Percentiles rank a stretch among this genome's conserved stretches.
These are phyloP conservation scores for Aspergillus sclerotioniger DNA, from an alignment of 495 filamentous ascomycete genomes.

Conservation along the genomic window DNA sequence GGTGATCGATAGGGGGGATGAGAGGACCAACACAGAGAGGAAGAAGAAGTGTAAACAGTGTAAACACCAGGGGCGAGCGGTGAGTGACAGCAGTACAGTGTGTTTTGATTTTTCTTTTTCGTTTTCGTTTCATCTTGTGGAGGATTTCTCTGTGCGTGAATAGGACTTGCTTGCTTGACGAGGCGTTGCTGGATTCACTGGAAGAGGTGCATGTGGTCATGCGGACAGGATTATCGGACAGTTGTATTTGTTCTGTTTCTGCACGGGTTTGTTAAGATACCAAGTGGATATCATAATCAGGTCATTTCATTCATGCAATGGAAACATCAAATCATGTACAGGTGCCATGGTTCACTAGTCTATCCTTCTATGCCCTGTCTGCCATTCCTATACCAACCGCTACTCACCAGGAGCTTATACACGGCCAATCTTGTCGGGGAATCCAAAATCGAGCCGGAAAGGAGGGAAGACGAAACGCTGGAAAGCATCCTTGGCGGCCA, in stretches of 20 bases:
- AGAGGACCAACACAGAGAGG: not conserved
- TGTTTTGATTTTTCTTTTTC: not conserved
- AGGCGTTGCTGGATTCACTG: not conserved
- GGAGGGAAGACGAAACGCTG: constrained; percentile 75
- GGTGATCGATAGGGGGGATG: not conserved
- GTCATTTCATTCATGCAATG: not conserved
- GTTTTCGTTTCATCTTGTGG: not conserved
- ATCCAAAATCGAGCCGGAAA: constrained; percentile 75
- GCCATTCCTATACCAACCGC: not conserved
- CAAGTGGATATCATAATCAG: not conserved
- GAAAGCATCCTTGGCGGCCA: constrained; percentile 59
- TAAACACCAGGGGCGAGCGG: not conserved
- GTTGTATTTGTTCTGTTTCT: not conserved
- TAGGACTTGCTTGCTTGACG: not conserved
- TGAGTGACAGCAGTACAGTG: not conserved
- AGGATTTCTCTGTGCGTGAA: not conserved
- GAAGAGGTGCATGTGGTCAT: not conserved
- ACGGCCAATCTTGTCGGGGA: constrained; percentile 62
- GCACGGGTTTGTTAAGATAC: not conserved
- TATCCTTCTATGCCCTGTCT: constrained; percentile 6
- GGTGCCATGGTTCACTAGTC: too few relatives aligned
- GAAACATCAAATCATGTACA: not conserved
- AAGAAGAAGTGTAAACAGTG: not conserved
- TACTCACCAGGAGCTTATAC: not conserved
- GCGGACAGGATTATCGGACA: too few relatives aligned